A percentile compares a stretch with the other conserved stretches of the same genome.
Conservation (phyloP, 2,329 filamentous ascomycete genomes). For the Fusarium piperis region DNA sequence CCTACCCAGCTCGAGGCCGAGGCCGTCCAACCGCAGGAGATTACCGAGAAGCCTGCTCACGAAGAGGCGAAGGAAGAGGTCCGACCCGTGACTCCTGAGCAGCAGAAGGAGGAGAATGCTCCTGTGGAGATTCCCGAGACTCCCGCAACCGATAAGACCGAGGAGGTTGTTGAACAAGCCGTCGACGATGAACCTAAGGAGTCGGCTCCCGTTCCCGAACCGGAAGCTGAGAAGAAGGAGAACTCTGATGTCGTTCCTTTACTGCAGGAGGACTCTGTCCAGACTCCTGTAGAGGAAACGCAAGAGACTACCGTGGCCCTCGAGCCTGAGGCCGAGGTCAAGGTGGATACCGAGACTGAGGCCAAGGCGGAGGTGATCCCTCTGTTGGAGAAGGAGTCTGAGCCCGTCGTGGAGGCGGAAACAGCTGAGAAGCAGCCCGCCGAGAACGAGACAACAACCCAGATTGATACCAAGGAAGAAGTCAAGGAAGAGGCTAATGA, state of each 20-base stretch:
- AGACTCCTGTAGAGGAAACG: conserved; percentile 15
- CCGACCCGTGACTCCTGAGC: conserved; percentile 6
- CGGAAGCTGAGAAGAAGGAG: conserved; percentile 16
- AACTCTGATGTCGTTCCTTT: conserved; percentile 18
- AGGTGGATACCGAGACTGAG: conserved; percentile 2
- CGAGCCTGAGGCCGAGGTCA: conserved; percentile 11
- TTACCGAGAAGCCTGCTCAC: conserved; percentile 4
- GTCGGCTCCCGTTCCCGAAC: background rate
- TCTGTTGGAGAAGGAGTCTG: conserved; percentile 21
- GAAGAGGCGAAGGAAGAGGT: conserved; percentile 1
- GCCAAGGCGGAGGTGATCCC: conserved; percentile 13
- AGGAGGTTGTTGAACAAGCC: conserved; percentile 10
- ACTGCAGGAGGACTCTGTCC: conserved; percentile 19
- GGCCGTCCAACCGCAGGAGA: conserved; percentile 2
- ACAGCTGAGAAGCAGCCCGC: background rate
- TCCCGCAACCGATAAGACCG: conserved; percentile 14
- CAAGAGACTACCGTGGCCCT: background rate
- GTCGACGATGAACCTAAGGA: conserved; percentile 1
- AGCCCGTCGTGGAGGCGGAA: conserved; percentile 2
- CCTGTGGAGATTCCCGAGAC: conserved; percentile 4
- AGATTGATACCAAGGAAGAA: conserved; percentile 17
- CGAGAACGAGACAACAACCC: conserved; percentile 7
- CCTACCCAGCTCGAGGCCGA: conserved; percentile 14
- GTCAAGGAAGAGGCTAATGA: background rate
- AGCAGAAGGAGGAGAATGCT: background rate